Evolutionary conservation across 106 monocot genomes (phyloP).

Genomic region (Dioscorea alata): DNA sequence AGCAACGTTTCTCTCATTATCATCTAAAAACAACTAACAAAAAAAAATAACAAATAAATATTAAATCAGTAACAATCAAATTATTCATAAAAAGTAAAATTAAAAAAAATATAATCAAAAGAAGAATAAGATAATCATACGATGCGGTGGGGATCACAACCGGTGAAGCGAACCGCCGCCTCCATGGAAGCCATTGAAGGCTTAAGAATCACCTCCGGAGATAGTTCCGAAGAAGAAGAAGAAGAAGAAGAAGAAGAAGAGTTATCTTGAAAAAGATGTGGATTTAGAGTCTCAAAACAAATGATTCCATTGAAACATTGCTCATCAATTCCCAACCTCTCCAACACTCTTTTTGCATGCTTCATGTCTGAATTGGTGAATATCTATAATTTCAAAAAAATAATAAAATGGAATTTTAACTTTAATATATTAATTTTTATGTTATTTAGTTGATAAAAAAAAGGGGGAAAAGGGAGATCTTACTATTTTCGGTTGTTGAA

Average conservation of each 20-base stretch:
- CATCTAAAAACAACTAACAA: slow-evolving; percentile 76
- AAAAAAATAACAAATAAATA: neutral
- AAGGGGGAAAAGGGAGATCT: neutral
- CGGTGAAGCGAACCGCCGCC: slow-evolving; percentile 38
- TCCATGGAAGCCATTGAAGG: slow-evolving; percentile 44
- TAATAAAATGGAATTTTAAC: neutral
- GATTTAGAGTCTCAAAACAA: slow-evolving; percentile 92
- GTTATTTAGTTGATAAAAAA: no score
- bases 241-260: neutral
- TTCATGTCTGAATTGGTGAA: slow-evolving; percentile 84
- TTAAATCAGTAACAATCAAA: neutral
- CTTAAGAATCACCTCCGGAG: slow-evolving; percentile 47
- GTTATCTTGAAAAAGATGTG: slow-evolving; percentile 31
- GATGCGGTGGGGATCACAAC: slow-evolving; percentile 37
- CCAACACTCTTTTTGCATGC: slow-evolving; percentile 49
- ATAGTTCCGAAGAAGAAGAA: neutral
- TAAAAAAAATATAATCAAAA: neutral
- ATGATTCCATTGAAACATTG: slow-evolving; percentile 45
- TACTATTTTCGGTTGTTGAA: slow-evolving; percentile 71
- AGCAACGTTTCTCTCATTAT: slow-evolving; percentile 84
- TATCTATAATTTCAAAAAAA: slow-evolving; percentile 23
- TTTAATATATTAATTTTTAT: no score
- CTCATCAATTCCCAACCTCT: slow-evolving; percentile 57
- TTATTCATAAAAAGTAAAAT: neutral
- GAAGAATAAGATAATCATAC: slow-evolving; percentile 19